These are phyloP conservation scores for Phoma herbarum DNA, from an alignment of 2,329 filamentous ascomycete species.

Conservation along the genomic window DNA sequence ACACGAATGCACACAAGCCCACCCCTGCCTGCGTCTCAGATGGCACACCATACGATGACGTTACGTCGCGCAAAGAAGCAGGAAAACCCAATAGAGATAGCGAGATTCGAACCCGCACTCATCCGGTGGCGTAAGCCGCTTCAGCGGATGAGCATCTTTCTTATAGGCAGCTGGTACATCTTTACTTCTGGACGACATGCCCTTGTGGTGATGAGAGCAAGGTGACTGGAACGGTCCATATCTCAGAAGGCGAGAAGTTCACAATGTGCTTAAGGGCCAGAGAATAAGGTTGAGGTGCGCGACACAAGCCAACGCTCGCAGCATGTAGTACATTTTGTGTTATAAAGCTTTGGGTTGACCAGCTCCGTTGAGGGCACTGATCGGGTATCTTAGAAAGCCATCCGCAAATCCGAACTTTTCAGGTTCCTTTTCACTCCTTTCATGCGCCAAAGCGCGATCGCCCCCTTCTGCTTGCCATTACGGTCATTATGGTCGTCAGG, in stretches of 20 bases:
- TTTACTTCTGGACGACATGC: not conserved
- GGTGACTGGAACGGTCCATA: not conserved
- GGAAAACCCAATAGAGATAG: not conserved
- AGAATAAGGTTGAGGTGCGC: not conserved
- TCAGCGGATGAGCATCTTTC: not conserved
- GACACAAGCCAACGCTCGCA: conserved; percentile 2
- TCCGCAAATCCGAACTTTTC: conserved; percentile 8
- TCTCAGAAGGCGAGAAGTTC: no score
- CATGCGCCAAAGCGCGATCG: not conserved
- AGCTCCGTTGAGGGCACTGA: conserved; percentile 26
- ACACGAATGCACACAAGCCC: no score
- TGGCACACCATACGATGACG: no score
- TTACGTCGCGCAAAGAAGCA: no score
- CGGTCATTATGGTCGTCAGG: conserved; percentile 49
- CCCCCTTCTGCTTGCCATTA: conserved; percentile 18
- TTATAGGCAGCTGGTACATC: not conserved
- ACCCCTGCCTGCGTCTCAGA: no score
- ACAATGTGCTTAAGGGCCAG: no score
- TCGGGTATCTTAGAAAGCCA: conserved; percentile 26
- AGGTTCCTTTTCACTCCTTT: not conserved
- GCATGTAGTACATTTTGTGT: conserved; percentile 2
- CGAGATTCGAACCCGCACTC: not conserved
- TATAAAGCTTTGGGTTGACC: conserved; percentile 16
- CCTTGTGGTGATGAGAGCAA: not conserved
- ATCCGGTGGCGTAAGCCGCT: not conserved